Evolutionary conservation across 208 protist species (phyloP), one percentile per base, ranked within the genome.

Genomic region (Wallacemonas sp.): DNA sequence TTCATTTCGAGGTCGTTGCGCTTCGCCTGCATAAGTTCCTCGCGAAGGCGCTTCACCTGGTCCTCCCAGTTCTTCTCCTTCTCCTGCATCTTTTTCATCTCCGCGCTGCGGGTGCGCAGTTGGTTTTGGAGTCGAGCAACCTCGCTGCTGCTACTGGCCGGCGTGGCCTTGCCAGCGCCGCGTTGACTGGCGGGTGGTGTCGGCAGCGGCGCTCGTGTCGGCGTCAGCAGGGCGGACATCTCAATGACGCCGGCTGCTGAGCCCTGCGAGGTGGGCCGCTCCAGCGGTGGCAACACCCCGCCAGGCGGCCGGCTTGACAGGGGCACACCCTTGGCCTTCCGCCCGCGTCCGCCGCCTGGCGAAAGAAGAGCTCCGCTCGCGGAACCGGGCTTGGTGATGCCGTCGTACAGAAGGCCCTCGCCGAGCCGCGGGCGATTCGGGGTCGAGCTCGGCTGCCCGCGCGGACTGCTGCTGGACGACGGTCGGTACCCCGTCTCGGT

Each of bases 61-160:
- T 93, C 76, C 58, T 87, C 85, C 90, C 90, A 95, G 33, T 81
- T 80, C 47, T 71, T 68, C 61, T 96, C 90, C 69, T 92, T 89
- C 74, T 90, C 76, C 36, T 71, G 56, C 75, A 93, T 79, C 67
- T 80, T 86, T 2, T 75, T 68, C 69, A 91, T 76, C 75, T 71
- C 56, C 36, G 69, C 62, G 2, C 84, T 68, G 19, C 75, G 68
- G 3, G 69, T 69, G 46, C 82, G 76, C 43, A 89, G 41, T 54
- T 86, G 46, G 39, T 78, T 70, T 55, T 85, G 68, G 32, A 89
- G 68, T 0, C 56, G 54, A 11, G 64, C 70, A 49, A 83, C 68
- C 44, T 75, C 71, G 33, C 52, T 78, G 11, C 62, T 74, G 5
- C 29, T 27, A 2, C 62, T 52, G 16, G 68, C 47, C 8, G 17